phyloP scores from a whole-genome alignment of 257 asterid species.

The Lantana camara region DNA sequence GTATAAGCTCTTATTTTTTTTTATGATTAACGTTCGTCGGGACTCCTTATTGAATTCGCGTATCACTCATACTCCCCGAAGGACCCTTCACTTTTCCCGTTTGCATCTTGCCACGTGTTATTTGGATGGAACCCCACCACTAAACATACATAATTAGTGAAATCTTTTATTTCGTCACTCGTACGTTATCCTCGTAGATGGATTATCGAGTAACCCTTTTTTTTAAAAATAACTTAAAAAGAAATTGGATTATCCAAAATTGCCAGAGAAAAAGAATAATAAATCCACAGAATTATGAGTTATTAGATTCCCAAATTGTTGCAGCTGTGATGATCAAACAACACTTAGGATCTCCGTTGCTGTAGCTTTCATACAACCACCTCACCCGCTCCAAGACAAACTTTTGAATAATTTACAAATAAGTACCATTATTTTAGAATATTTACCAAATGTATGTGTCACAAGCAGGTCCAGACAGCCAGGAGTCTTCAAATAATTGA shows the following conservation, averaged over 20 bases:
- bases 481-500: slow-evolving; percentile 50
- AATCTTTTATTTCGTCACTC: too few relatives aligned
- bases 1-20: too few relatives aligned
- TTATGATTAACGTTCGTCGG: too few relatives aligned
- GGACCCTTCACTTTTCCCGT: too few relatives aligned
- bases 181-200: too few relatives aligned
- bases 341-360: slow-evolving; percentile 42
- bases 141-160: too few relatives aligned
- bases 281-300: not conserved
- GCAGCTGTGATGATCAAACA: slow-evolving; percentile 30
- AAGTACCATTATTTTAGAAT: slow-evolving; percentile 1
- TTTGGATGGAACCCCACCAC: too few relatives aligned
- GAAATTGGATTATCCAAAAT: not conserved
- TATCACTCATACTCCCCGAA: too few relatives aligned
- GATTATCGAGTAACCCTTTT: too few relatives aligned
- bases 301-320: slow-evolving; percentile 30
- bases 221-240: too few relatives aligned
- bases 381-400: slow-evolving; percentile 33
- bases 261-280: not conserved
- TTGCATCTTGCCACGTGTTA: too few relatives aligned
- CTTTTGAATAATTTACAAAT: slow-evolving; percentile 17
- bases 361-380: slow-evolving; percentile 52
- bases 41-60: too few relatives aligned
- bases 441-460: slow-evolving; percentile 35
- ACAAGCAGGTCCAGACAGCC: slow-evolving; percentile 43